Evolutionary conservation across 1,139 yeast genomes (phyloP).

Genomic region (Kodamaea arcana): DNA sequence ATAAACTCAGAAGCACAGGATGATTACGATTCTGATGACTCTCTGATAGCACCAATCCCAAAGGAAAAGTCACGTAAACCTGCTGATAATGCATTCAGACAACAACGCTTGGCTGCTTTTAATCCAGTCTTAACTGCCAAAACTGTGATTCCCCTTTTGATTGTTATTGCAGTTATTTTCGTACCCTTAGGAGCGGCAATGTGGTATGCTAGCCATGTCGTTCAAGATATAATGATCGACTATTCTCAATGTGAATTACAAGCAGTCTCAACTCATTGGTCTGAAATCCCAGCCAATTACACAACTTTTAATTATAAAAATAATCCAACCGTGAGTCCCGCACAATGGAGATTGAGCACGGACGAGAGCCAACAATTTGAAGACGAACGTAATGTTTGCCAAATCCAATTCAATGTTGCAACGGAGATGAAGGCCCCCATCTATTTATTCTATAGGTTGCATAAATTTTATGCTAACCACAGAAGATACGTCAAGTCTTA

Average conservation of each 20-base stretch:
- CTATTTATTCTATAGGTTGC: slow-evolving; percentile 72
- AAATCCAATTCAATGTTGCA: slow-evolving; percentile 76
- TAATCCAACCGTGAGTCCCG: slow-evolving; percentile 28
- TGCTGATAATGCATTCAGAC: slow-evolving; percentile 61
- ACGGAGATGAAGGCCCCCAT: slow-evolving; percentile 70
- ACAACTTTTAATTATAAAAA: slow-evolving; percentile 50
- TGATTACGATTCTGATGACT: slow-evolving; percentile 34
- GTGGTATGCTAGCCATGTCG: slow-evolving; percentile 72
- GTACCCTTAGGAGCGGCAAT: slow-evolving; percentile 91
- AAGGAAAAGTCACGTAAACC: slow-evolving; percentile 50
- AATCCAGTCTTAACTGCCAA: slow-evolving; percentile 87
- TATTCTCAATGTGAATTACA: slow-evolving; percentile 67
- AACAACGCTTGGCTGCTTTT: slow-evolving; percentile 52
- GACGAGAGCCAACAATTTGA: slow-evolving; percentile 49
- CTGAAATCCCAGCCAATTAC: slow-evolving; percentile 59
- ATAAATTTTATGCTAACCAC: slow-evolving; percentile 88
- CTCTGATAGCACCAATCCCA: slow-evolving; percentile 12
- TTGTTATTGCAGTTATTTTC: slow-evolving; percentile 73
- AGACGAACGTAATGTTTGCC: slow-evolving; percentile 64
- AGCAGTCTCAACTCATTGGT: slow-evolving; percentile 53
- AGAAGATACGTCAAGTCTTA: slow-evolving; percentile 88
- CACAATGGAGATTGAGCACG: slow-evolving; percentile 62
- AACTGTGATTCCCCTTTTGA: slow-evolving; percentile 78
- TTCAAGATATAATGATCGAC: slow-evolving; percentile 77
- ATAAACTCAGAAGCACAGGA: slow-evolving; percentile 6